phyloP scores from a whole-genome alignment of 108 stramenopile species.

The Discostella pseudostelligera region DNA sequence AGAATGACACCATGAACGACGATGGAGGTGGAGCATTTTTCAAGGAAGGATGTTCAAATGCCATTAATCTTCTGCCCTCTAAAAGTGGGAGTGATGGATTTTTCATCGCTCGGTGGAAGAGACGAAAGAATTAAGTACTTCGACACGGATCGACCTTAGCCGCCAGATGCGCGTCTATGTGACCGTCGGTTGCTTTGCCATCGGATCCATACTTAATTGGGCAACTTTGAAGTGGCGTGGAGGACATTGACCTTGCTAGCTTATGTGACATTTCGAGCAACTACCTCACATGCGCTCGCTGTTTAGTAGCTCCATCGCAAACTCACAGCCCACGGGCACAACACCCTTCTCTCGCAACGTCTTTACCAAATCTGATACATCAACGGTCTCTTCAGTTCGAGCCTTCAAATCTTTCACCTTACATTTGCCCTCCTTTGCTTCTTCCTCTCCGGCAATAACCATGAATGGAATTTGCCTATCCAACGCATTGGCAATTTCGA shows the following conservation, averaged over 20 bases:
- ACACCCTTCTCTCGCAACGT: constrained; percentile 59
- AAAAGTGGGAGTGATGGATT: constrained; percentile 45
- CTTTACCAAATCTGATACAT: constrained; percentile 40
- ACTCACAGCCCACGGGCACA: constrained; percentile 65
- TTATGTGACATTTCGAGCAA: no score
- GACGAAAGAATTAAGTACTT: constrained; percentile 2
- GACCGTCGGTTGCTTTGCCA: no score
- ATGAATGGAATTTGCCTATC: constrained; percentile 84
- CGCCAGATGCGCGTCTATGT: no score
- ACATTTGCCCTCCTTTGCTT: constrained; percentile 75
- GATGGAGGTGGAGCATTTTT: not conserved
- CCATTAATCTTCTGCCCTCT: constrained; percentile 35
- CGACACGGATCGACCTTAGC: no score
- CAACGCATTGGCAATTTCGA: constrained; percentile 77
- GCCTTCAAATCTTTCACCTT: constrained; percentile 83
- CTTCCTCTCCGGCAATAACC: constrained; percentile 86
- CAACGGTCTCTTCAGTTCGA: constrained; percentile 65
- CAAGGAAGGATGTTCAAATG: not conserved
- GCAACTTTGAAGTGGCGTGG: not conserved
- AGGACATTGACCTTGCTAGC: no score
- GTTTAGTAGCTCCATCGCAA: constrained; percentile 51
- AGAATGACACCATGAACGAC: constrained; percentile 1
- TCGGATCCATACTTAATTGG: no score
- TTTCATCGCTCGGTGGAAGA: constrained; percentile 48
- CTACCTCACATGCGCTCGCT: constrained; percentile 4